Conservation (phyloP, 164 flowering plant genomes). For the grape (Vitis vinifera) region ASM3070453v1 NC_081809.1:6797501-6798000, state of each 20-base stretch:
- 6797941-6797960: constrained; percentile 79
- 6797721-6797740: constrained; percentile 30
- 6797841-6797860: constrained; percentile 79
- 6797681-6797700: constrained; percentile 76
- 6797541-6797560: constrained; percentile 87
- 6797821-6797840: constrained; percentile 74
- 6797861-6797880: constrained; percentile 56
- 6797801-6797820: constrained; percentile 59
- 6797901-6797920: constrained; percentile 67
- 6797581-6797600: constrained; percentile 45
- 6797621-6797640: constrained; percentile 67
- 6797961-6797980: constrained; percentile 79
- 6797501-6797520: constrained; percentile 13
- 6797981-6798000: constrained; percentile 84
- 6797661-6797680: constrained; percentile 85
- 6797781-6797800: constrained; percentile 33
- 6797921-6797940: constrained; percentile 76
- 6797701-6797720: constrained; percentile 48
- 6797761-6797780: constrained; percentile 60
- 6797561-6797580: constrained; percentile 76
- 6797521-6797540: constrained; percentile 52
- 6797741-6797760: constrained; percentile 65
- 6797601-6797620: constrained; percentile 18
- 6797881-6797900: constrained; percentile 63
- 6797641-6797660: constrained; percentile 82